Percentiles rank a stretch among this genome's conserved stretches.
Evolutionary conservation across 2,329 filamentous ascomycete genomes (phyloP).

Genomic region (Pleoardoris graminearum): DNA sequence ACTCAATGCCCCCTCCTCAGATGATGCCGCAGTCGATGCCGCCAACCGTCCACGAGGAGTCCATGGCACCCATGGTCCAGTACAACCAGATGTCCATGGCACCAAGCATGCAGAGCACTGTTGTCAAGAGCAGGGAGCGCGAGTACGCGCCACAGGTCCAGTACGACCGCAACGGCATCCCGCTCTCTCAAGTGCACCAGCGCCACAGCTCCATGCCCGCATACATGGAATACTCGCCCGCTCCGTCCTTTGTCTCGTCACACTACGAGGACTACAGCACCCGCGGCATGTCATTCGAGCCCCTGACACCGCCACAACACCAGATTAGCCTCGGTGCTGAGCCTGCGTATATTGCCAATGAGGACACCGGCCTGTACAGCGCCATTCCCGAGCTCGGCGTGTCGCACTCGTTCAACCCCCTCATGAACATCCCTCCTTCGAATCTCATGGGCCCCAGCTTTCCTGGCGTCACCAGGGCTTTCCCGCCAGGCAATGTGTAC

Average conservation of each 20-base stretch:
- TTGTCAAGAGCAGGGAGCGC: constrained; percentile 81
- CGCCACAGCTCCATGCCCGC: constrained; percentile 98
- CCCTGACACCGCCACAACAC: constrained; percentile 93
- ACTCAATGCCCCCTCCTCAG: constrained; percentile 89
- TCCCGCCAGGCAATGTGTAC: constrained; percentile 80
- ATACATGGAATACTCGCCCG: constrained; percentile 97
- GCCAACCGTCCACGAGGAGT: constrained; percentile 61
- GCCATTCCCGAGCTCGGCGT: constrained; percentile 86
- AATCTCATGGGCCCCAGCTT: constrained; percentile 82
- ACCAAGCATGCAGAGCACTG: constrained; percentile 69
- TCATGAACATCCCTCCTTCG: constrained; percentile 88
- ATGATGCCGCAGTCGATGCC: constrained; percentile 69
- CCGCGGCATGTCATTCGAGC: constrained; percentile 93
- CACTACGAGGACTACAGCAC: constrained; percentile 98
- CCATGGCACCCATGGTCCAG: constrained; percentile 65
- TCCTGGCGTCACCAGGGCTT: constrained; percentile 67
- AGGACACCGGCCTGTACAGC: constrained; percentile 94
- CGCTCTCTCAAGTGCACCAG: constrained; percentile 80
- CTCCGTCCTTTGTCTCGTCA: constrained; percentile 97
- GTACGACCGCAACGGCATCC: constrained; percentile 90
- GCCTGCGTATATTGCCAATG: constrained; percentile 96
- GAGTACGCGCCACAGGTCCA: constrained; percentile 75
- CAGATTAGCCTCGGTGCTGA: constrained; percentile 78
- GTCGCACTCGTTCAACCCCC: constrained; percentile 76
- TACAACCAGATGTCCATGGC: constrained; percentile 75